Evolutionary conservation across 306 rosid genomes (phyloP), one percentile per base, ranked within the genome.

Genomic region (Dalbergia oliveri): DNA sequence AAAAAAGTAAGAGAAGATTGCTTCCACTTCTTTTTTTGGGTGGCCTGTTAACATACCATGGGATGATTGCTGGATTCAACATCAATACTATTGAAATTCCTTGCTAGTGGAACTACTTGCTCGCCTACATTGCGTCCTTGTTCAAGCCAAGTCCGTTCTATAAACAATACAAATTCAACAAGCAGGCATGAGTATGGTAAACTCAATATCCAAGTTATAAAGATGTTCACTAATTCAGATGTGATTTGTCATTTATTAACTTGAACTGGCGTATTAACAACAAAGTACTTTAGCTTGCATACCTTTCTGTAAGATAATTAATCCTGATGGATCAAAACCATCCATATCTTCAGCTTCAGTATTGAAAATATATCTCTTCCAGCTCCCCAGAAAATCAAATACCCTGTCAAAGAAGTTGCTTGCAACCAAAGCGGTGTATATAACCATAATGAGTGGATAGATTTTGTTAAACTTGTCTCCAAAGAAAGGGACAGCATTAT

Each of bases 381-480:
- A 95, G 86, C 96, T 89, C 84, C 99, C 99, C 19, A 95, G 85
- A 86, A 88, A 93, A 79, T 81, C 78, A 77, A 91, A 90, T 78
- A 93, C 79, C 70, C 91, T 92, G 74, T 93, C 89, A 87, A 93
- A 95, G 84, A 93, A 91, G 86, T 93, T 91, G 92, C 96, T 75
- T 37, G 98, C 98, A 66, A 95, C 99, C 96, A 95, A 84, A 60
- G 91, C 72, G 82, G 99, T 95, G 90, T 95, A 95, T 66, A 95
- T 77, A 84, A 93, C 97, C 99, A 95, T 95, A 71, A 95, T 93
- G 79, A 95, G 97, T 34, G 99, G 99, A 89, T 89, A 95, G 79
- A 95, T 93, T 87, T 78, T 90, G 90, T 90, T 93, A 75, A 95
- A 95, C 81, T 76, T 78, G 16, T 86, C 77, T 69, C 99, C 99